Evolutionary conservation across 2,329 filamentous ascomycete species (phyloP).

Genomic region (Cercospora sesami): DNA sequence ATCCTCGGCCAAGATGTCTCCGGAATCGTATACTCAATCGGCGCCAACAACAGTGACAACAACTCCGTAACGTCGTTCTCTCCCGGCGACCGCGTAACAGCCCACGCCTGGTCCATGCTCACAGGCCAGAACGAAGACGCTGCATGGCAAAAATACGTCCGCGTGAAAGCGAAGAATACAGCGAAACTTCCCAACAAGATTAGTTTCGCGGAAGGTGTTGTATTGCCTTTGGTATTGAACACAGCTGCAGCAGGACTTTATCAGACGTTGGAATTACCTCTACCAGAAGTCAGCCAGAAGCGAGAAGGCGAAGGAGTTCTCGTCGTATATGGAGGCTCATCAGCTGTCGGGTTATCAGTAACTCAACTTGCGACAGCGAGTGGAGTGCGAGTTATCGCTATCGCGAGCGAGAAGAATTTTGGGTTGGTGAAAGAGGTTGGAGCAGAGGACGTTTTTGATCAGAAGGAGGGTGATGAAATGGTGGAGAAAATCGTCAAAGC

Average conservation of each 20-base stretch:
- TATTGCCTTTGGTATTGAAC: slow-evolving; percentile 31
- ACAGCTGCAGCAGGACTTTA: slow-evolving; percentile 12
- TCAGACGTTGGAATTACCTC: background rate
- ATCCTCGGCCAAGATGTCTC: slow-evolving; percentile 41
- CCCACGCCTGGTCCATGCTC: slow-evolving; percentile 30
- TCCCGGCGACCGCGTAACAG: slow-evolving; percentile 39
- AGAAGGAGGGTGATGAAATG: slow-evolving; percentile 34
- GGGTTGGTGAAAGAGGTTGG: slow-evolving; percentile 32
- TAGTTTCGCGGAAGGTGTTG: slow-evolving; percentile 40
- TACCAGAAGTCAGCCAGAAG: background rate
- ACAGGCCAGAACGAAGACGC: slow-evolving; percentile 16
- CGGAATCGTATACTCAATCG: slow-evolving; percentile 40
- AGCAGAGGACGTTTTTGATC: slow-evolving; percentile 35
- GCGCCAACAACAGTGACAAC: slow-evolving; percentile 30
- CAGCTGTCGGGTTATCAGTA: background rate
- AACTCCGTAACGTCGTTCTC: slow-evolving; percentile 33
- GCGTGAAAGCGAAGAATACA: slow-evolving; percentile 34
- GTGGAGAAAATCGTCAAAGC: slow-evolving; percentile 39
- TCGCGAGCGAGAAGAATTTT: slow-evolving; percentile 34
- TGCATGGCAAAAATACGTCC: slow-evolving; percentile 36
- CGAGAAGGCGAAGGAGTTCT: background rate
- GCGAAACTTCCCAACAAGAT: slow-evolving; percentile 41
- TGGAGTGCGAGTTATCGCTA: slow-evolving; percentile 28
- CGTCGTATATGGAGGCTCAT: background rate
- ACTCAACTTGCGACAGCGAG: background rate